Percentiles rank a stretch among this genome's conserved stretches.
Evolutionary conservation across 148 eudicot genomes (phyloP).

Genomic region (Linanthus parryae): DNA sequence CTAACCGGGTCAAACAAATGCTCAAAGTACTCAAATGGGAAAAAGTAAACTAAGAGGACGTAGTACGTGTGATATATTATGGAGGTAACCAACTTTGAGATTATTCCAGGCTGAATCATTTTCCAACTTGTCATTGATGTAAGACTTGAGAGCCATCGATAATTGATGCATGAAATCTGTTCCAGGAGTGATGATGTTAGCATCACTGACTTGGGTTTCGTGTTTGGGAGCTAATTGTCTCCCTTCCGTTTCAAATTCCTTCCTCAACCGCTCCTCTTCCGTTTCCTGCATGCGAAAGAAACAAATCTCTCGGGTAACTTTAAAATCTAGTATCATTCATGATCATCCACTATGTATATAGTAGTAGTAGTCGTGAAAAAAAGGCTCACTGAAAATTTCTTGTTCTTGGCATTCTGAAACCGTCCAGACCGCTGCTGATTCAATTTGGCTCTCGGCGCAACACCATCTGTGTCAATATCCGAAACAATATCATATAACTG

Average conservation of each 20-base stretch:
- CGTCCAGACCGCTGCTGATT: conserved; percentile 44
- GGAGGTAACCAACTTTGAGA: conserved; percentile 32
- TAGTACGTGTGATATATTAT: no score
- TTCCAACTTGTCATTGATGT: conserved; percentile 18
- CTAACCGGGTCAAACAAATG: no score
- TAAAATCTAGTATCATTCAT: background rate
- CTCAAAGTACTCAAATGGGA: no score
- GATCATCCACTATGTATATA: no score
- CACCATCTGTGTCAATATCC: conserved; percentile 48
- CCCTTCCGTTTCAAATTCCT: conserved; percentile 23
- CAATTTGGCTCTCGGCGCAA: conserved; percentile 50
- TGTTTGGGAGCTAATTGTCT: conserved; percentile 25
- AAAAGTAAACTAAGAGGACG: no score
- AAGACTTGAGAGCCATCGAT: conserved; percentile 26
- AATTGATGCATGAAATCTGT: conserved; percentile 37
- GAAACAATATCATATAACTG: no score
- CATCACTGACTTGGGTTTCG: conserved; percentile 30
- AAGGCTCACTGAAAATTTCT: conserved; percentile 22
- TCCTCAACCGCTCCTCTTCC: conserved; percentile 27
- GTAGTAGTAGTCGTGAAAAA: background rate
- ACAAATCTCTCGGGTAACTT: background rate
- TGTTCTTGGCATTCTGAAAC: conserved; percentile 22
- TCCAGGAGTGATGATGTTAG: conserved; percentile 46
- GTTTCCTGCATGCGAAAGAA: conserved; percentile 43
- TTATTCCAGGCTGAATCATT: conserved; percentile 28